Conservation (phyloP, 2,329 filamentous ascomycete species). For the Nannizziopsis barbatae region DNA sequence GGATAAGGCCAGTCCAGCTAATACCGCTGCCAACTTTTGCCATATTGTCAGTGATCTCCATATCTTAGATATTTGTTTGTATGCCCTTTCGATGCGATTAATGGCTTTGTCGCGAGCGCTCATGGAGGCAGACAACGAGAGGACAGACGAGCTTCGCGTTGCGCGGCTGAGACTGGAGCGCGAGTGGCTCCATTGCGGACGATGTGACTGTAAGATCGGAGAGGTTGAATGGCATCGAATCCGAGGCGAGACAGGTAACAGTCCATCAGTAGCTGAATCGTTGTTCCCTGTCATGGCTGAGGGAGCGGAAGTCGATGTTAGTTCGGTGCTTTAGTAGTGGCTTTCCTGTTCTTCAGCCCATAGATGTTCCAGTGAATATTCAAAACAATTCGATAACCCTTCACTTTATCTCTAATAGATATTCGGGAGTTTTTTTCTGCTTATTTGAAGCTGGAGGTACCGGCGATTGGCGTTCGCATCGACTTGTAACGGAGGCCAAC, state of each 20-base stretch:
- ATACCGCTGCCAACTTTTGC: constrained; percentile 50
- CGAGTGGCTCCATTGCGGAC: constrained; percentile 44
- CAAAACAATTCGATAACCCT: too few relatives aligned
- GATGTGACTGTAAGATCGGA: constrained; percentile 34
- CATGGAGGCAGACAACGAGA: constrained; percentile 21
- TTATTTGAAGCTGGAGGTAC: too few relatives aligned
- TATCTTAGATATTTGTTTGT: constrained; percentile 24
- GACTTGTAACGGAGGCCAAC: too few relatives aligned
- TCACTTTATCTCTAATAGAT: too few relatives aligned
- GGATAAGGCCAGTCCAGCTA: constrained; percentile 42
- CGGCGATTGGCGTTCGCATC: too few relatives aligned
- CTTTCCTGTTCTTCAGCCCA: background rate
- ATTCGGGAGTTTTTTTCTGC: too few relatives aligned
- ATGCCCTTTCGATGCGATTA: constrained; percentile 27
- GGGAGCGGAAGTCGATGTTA: background rate
- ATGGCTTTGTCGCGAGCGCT: constrained; percentile 31
- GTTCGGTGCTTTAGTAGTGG: background rate
- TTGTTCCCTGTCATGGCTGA: constrained; percentile 39
- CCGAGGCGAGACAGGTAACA: constrained; percentile 22
- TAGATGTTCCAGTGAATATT: background rate
- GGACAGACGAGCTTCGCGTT: constrained; percentile 31
- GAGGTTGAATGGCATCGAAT: constrained; percentile 31
- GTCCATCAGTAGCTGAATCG: constrained; percentile 42
- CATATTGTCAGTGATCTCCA: constrained; percentile 37
- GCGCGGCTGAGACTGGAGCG: constrained; percentile 23